A percentile compares a stretch with the other conserved stretches of the same genome.
phyloP scores from a whole-genome alignment of 768 basidiomycete genomes.

The Pilatotrama ljubarskyi region DNA sequence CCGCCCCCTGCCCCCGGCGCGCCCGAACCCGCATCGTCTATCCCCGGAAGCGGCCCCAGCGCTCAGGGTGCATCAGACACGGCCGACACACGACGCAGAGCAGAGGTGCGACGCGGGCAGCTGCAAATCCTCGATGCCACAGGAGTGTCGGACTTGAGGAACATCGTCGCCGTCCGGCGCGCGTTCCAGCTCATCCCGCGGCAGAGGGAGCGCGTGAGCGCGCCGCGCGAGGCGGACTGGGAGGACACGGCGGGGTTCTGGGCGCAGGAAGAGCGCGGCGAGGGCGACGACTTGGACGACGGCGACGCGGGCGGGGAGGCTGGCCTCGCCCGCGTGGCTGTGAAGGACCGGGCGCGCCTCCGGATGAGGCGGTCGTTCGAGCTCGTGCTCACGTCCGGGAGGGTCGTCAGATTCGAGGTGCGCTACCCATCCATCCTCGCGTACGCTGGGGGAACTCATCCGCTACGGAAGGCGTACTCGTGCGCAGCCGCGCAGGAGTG shows the following conservation, averaged over 20 bases:
- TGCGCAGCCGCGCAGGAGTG: constrained; percentile 75
- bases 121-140: constrained; percentile 62
- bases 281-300: constrained; percentile 59
- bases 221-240: constrained; percentile 12
- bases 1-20: constrained; percentile 72
- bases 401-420: constrained; percentile 79
- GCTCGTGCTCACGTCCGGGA: constrained; percentile 66
- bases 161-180: constrained; percentile 62
- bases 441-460: too few relatives aligned
- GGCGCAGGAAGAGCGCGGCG: constrained; percentile 39
- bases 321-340: constrained; percentile 40
- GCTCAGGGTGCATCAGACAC: constrained; percentile 28
- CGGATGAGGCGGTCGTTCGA: constrained; percentile 76
- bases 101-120: constrained; percentile 62
- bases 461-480: constrained; percentile 77
- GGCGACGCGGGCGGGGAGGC: constrained; percentile 69
- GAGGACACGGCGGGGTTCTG: constrained; percentile 37
- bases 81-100: constrained; percentile 42
- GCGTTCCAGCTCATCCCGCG: constrained; percentile 52
- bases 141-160: constrained; percentile 75
- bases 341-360: constrained; percentile 44
- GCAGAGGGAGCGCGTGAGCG: constrained; percentile 18
- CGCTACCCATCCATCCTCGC: constrained; percentile 15
- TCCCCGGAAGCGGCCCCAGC: constrained; percentile 24
- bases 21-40: constrained; percentile 29